These are phyloP conservation scores for Scenedesmus sp. DNA, from an alignment of 163 green algal species.

Conservation along the genomic window DNA sequence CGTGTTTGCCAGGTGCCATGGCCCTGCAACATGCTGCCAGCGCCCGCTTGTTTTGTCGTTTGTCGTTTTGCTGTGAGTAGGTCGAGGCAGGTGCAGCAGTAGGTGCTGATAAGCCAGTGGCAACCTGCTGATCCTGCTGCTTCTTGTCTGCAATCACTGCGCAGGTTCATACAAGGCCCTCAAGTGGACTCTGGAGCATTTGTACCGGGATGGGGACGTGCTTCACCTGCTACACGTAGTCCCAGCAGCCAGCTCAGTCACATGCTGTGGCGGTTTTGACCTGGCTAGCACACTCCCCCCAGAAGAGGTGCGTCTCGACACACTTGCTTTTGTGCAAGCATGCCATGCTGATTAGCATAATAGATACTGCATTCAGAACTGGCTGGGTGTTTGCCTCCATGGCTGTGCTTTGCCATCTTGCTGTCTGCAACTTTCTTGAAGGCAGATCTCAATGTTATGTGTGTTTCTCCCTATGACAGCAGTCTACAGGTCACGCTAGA, in stretches of 20 bases:
- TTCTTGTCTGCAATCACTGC: background rate
- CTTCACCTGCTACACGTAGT: conserved; percentile 54
- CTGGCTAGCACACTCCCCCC: conserved; percentile 8
- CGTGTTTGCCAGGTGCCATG: background rate
- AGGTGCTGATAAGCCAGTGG: too few relatives aligned
- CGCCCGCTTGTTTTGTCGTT: background rate
- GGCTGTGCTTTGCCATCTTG: too few relatives aligned
- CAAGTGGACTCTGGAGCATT: conserved; percentile 49
- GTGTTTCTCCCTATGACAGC: too few relatives aligned
- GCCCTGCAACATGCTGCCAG: background rate
- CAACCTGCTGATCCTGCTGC: background rate
- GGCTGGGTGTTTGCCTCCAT: too few relatives aligned
- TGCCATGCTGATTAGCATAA: background rate
- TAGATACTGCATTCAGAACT: background rate
- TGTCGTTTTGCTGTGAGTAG: background rate
- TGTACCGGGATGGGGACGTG: conserved; percentile 51
- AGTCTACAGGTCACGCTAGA: too few relatives aligned
- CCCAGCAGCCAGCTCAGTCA: conserved; percentile 29
- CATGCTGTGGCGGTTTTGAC: conserved; percentile 9
- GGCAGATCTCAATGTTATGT: too few relatives aligned
- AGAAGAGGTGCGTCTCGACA: conserved; percentile 7
- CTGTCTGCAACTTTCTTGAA: too few relatives aligned
- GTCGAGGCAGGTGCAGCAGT: background rate
- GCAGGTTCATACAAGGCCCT: conserved; percentile 48
- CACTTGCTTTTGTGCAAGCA: background rate